These are phyloP conservation scores for Grosmannia serpens DNA, from an alignment of 2,329 filamentous ascomycete genomes.

Conservation along the genomic window DNA sequence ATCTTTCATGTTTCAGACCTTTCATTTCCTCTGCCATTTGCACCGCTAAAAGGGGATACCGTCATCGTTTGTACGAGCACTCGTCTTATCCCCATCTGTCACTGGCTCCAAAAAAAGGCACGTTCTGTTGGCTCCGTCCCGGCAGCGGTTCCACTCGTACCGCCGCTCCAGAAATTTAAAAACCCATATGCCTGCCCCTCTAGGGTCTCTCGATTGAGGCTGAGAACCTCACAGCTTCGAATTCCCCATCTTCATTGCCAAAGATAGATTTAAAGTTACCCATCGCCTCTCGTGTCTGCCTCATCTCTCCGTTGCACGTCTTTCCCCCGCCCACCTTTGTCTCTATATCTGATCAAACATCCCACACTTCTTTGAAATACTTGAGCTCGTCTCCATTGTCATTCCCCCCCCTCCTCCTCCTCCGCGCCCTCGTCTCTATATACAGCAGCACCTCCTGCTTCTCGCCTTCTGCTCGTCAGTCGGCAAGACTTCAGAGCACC, in stretches of 20 bases:
- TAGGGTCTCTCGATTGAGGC: conserved; percentile 7
- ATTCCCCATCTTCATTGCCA: conserved; percentile 2
- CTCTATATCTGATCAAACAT: not conserved
- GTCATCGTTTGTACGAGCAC: not conserved
- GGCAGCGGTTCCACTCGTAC: conserved; percentile 6
- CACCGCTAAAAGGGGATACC: not conserved
- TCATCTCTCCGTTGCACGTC: not conserved
- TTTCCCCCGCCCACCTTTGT: not conserved
- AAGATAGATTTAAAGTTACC: conserved; percentile 9
- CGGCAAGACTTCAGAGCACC: not conserved
- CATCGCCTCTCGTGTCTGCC: not conserved
- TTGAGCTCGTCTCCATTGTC: not conserved
- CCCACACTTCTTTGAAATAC: not conserved
- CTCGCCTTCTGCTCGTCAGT: not conserved
- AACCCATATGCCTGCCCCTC: conserved; percentile 5
- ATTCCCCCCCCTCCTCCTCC: not conserved
- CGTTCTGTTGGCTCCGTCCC: not conserved
- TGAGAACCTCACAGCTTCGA: conserved; percentile 8
- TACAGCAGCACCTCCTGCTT: not conserved
- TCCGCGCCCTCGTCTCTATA: not conserved
- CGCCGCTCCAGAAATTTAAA: conserved; percentile 6
- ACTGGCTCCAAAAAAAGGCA: not conserved
- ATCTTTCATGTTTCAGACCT: not conserved
- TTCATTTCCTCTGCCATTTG: not conserved
- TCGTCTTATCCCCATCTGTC: conserved; percentile 1